Conservation (phyloP, 1,139 yeast species). For the Diutina sp. region DNA sequence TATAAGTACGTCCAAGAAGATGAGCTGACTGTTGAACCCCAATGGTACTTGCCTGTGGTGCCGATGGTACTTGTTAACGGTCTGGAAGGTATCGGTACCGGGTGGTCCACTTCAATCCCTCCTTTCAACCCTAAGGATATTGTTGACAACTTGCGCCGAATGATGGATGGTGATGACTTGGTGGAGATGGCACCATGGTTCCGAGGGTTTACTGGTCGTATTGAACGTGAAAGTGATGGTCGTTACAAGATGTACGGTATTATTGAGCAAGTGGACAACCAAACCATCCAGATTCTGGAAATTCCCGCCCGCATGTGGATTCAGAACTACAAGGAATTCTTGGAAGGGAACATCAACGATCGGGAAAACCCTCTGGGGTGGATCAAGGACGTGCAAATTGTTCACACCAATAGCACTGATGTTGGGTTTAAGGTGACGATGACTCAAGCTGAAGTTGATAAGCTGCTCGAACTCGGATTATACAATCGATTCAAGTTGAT, state of each 20-base stretch:
- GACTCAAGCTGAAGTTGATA: slow-evolving; percentile 70
- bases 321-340: slow-evolving; percentile 71
- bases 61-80: slow-evolving; percentile 95
- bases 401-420: slow-evolving; percentile 43
- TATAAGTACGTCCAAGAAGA: slow-evolving; percentile 81
- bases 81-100: slow-evolving; percentile 97
- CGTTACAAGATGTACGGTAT: slow-evolving; percentile 67
- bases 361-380: slow-evolving; percentile 58
- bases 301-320: slow-evolving; percentile 94
- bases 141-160: slow-evolving; percentile 53
- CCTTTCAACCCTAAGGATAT: slow-evolving; percentile 80
- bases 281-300: slow-evolving; percentile 80
- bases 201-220: slow-evolving; percentile 86
- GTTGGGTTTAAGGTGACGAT: slow-evolving; percentile 71
- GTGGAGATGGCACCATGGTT: slow-evolving; percentile 86
- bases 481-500: slow-evolving; percentile 74
- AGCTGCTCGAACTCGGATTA: slow-evolving; percentile 60
- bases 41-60: slow-evolving; percentile 84
- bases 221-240: slow-evolving; percentile 52
- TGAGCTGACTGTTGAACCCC: slow-evolving; percentile 90
- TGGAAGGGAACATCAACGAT: slow-evolving; percentile 64
- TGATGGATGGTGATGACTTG: slow-evolving; percentile 65
- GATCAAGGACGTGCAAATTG: slow-evolving; percentile 94
- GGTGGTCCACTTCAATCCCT: slow-evolving; percentile 95
- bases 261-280: slow-evolving; percentile 71